Conservation (phyloP, 2,329 filamentous ascomycete species). For the Seiridium cupressi region DNA sequence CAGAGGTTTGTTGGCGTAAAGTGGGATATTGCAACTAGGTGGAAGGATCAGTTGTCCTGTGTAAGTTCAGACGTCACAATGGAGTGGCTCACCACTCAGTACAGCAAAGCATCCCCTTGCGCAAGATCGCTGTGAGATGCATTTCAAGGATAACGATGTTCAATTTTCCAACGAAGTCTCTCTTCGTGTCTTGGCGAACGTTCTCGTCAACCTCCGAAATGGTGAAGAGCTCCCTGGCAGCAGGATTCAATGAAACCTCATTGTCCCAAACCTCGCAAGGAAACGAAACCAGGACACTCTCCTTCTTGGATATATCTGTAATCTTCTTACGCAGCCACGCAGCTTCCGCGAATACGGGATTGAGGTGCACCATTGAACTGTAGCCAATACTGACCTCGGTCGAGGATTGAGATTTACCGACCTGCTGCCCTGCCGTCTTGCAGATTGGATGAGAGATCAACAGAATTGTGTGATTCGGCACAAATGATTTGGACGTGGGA, state of each 20-base stretch:
- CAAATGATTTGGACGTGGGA: slow-evolving; percentile 40
- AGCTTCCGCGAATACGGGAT: slow-evolving; percentile 52
- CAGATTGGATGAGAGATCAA: slow-evolving; percentile 44
- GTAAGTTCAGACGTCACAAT: background rate
- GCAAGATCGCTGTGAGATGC: slow-evolving; percentile 26
- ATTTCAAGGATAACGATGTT: slow-evolving; percentile 30
- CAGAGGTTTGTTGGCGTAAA: slow-evolving; percentile 48
- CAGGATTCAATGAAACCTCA: slow-evolving; percentile 28
- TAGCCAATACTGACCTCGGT: slow-evolving; percentile 30
- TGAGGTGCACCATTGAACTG: slow-evolving; percentile 51
- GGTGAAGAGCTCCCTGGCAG: slow-evolving; percentile 34
- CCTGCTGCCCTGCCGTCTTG: slow-evolving; percentile 6
- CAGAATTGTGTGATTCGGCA: slow-evolving; percentile 46
- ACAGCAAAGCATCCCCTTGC: slow-evolving; percentile 35
- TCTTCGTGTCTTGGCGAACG: slow-evolving; percentile 28
- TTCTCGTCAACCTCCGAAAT: slow-evolving; percentile 41
- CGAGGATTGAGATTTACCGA: background rate
- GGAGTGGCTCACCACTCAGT: slow-evolving; percentile 34
- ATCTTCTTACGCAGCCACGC: slow-evolving; percentile 51
- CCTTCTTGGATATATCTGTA: slow-evolving; percentile 42
- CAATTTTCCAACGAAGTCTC: slow-evolving; percentile 38
- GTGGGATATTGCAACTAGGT: slow-evolving; percentile 47
- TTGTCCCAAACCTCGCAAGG: slow-evolving; percentile 37
- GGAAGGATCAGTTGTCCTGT: background rate
- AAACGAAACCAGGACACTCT: slow-evolving; percentile 49